A percentile compares a stretch with the other conserved stretches of the same genome.
Conservation (phyloP, 2,329 filamentous ascomycete species). For the Emmonsiellopsis sp. region DNA sequence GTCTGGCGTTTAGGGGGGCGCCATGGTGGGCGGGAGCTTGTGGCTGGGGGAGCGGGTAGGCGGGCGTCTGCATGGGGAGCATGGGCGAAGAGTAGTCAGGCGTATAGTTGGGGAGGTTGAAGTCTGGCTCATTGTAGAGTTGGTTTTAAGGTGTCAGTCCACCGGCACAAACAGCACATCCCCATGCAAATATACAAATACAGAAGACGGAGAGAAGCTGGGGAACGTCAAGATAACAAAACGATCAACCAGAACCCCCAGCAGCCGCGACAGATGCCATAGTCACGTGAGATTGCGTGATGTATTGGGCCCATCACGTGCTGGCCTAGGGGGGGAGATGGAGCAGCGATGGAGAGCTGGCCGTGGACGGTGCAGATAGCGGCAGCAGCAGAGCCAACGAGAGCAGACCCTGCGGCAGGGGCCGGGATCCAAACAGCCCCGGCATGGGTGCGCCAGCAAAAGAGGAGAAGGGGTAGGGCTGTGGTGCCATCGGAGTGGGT, state of each 20-base stretch:
- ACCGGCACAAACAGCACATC: background rate
- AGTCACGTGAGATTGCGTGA: slow-evolving; percentile 11
- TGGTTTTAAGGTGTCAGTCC: background rate
- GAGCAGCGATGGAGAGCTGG: background rate
- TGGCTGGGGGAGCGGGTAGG: slow-evolving; percentile 2
- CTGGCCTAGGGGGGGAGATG: background rate
- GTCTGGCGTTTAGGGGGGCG: background rate
- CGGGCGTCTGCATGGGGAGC: slow-evolving; percentile 5
- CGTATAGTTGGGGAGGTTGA: slow-evolving; percentile 11
- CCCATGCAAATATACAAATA: background rate
- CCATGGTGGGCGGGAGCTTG: slow-evolving; percentile 2
- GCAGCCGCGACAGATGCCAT: background rate
- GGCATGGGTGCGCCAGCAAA: background rate
- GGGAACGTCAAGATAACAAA: background rate
- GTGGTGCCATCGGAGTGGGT: background rate
- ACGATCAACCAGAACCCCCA: no score
- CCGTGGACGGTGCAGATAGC: background rate
- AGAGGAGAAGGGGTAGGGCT: background rate
- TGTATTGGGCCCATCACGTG: slow-evolving; percentile 1
- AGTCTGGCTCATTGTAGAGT: slow-evolving; percentile 9
- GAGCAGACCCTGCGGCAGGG: no score
- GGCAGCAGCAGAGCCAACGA: background rate
- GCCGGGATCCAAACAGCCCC: no score
- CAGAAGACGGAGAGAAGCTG: background rate
- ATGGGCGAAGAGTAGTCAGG: slow-evolving; percentile 9